Percentiles rank a stretch among this genome's conserved stretches.
Evolutionary conservation across 192 early-diverging fungal genomes (phyloP).

Genomic region (Coemansia sp.): DNA sequence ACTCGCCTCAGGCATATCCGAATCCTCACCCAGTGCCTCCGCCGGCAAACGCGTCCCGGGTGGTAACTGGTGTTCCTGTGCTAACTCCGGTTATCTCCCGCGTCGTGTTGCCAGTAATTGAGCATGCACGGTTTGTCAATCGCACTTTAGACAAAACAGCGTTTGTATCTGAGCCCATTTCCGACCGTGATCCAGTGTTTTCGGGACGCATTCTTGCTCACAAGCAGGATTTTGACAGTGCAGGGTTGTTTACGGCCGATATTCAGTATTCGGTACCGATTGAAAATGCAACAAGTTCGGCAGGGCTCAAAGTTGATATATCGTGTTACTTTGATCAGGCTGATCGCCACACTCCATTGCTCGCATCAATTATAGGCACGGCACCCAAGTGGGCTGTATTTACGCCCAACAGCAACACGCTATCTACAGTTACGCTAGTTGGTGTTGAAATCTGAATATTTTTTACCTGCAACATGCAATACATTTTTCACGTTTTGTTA

Average conservation of each 20-base stretch:
- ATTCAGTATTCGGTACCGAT: conserved; percentile 38
- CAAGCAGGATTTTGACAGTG: conserved; percentile 27
- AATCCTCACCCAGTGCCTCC: conserved; percentile 38
- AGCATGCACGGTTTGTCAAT: conserved; percentile 35
- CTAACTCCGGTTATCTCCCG: conserved; percentile 22
- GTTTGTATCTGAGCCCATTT: conserved; percentile 19
- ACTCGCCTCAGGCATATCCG: conserved; percentile 44
- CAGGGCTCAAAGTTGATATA: conserved; percentile 23
- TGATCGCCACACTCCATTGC: conserved; percentile 37
- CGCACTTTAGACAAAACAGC: conserved; percentile 7
- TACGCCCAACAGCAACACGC: conserved; percentile 37
- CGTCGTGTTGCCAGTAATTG: conserved; percentile 35
- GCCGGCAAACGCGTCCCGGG: neutral
- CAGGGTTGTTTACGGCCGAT: conserved; percentile 21
- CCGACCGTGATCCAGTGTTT: conserved; percentile 28
- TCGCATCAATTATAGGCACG: conserved; percentile 25
- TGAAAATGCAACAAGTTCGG: conserved; percentile 14
- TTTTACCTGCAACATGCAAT: neutral
- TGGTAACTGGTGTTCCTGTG: neutral
- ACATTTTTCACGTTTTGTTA: neutral
- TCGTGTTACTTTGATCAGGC: conserved; percentile 48
- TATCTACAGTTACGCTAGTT: conserved; percentile 37
- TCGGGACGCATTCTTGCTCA: conserved; percentile 42
- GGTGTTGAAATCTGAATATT: conserved; percentile 24
- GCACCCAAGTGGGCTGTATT: conserved; percentile 35